phyloP scores from a whole-genome alignment of 768 basidiomycete genomes.

The Erythrobasidium yunnanense region DNA sequence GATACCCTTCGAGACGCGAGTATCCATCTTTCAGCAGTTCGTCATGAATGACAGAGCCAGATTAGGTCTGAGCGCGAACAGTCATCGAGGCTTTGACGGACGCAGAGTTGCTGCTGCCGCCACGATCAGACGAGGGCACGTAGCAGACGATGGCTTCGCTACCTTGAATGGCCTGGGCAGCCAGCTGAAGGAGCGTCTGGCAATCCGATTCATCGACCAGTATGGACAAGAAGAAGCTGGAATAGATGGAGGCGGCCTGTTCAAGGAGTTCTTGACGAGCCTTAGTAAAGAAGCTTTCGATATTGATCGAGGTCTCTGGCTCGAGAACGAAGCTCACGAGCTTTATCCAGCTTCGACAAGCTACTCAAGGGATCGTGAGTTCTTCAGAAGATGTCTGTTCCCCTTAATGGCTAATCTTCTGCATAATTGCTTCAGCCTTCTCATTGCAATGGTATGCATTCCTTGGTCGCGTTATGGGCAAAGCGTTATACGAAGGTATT shows the following conservation, averaged over 20 bases:
- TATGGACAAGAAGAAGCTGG: conserved; percentile 50
- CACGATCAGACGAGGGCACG: conserved; percentile 56
- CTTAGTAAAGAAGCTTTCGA: conserved; percentile 90
- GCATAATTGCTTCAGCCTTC: conserved; percentile 49
- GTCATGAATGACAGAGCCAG: conserved; percentile 53
- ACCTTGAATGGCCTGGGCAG: conserved; percentile 55
- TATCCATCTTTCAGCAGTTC: conserved; percentile 77
- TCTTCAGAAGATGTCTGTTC: neutral
- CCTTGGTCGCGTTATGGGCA: conserved; percentile 85
- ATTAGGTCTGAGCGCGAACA: neutral
- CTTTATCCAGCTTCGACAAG: conserved; percentile 87
- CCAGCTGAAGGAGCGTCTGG: conserved; percentile 67
- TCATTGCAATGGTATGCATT: conserved; percentile 86
- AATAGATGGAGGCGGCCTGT: conserved; percentile 92
- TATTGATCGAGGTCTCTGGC: conserved; percentile 84
- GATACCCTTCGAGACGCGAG: conserved; percentile 83
- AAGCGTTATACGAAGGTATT: conserved; percentile 93
- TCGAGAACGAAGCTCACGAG: conserved; percentile 79
- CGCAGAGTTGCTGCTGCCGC: conserved; percentile 30
- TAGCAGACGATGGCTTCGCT: conserved; percentile 87
- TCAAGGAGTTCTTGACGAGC: conserved; percentile 94
- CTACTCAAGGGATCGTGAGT: conserved; percentile 75
- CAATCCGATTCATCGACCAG: conserved; percentile 85
- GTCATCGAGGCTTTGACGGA: conserved; percentile 43
- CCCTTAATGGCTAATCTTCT: neutral